Percentiles rank a stretch among this genome's conserved stretches.
phyloP scores from a whole-genome alignment of 176 grass and related monocot species.

The Rhynchospora pubera region DNA sequence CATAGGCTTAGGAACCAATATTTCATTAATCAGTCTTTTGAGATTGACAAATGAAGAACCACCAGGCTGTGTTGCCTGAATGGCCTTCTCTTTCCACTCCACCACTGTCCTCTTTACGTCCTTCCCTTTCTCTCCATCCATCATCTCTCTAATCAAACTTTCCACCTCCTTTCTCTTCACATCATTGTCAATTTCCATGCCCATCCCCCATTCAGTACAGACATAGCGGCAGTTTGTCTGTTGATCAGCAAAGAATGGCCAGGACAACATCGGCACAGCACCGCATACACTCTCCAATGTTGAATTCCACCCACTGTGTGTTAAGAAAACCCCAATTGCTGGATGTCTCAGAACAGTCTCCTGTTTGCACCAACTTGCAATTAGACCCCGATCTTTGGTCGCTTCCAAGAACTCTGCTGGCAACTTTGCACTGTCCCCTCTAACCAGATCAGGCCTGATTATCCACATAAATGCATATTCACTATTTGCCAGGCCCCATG shows the following conservation, averaged over 20 bases:
- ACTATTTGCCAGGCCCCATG: constrained; percentile 16
- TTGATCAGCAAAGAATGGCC: constrained; percentile 20
- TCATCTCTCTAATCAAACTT: constrained; percentile 16
- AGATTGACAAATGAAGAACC: constrained; percentile 13
- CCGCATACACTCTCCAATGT: constrained; percentile 16
- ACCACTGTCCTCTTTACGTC: not conserved
- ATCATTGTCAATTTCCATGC: constrained; percentile 18
- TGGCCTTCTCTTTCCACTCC: not conserved
- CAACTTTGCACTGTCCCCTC: constrained; percentile 7
- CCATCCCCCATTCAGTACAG: constrained; percentile 11
- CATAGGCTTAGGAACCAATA: not conserved
- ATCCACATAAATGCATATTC: constrained; percentile 17
- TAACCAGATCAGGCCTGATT: constrained; percentile 15
- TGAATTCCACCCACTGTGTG: constrained; percentile 19
- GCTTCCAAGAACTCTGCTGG: constrained; percentile 16
- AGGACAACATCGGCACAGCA: constrained; percentile 8
- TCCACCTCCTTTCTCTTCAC: constrained; percentile 17
- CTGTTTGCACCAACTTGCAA: constrained; percentile 14
- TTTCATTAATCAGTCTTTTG: constrained; percentile 10
- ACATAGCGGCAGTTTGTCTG: constrained; percentile 18
- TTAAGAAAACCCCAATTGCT: constrained; percentile 8
- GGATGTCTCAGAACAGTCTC: constrained; percentile 13
- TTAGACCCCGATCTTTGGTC: constrained; percentile 7
- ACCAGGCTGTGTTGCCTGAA: not conserved
- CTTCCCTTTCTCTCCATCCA: constrained; percentile 20